A percentile compares a stretch with the other conserved stretches of the same genome.
These are phyloP conservation scores for Sporobolus alterniflorus DNA, from an alignment of 202 grass and related monocot genomes.

Conservation along the genomic window DNA sequence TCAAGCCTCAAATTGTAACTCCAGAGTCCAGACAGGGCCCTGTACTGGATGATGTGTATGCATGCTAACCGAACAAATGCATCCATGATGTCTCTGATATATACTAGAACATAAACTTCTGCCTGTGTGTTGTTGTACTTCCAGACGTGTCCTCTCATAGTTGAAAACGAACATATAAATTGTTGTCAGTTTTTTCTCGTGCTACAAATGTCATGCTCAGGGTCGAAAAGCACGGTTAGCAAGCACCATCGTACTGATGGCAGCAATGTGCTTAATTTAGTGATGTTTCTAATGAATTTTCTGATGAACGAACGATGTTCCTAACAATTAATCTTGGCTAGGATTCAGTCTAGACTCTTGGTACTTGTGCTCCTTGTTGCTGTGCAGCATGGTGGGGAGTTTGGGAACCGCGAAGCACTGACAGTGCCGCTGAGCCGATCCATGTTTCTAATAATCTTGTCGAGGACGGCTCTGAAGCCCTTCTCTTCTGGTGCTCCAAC, in stretches of 20 bases:
- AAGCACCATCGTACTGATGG: not conserved
- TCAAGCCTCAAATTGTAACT: no score
- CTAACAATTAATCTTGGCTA: not conserved
- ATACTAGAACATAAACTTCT: not conserved
- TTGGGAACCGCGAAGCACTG: conserved; percentile 59
- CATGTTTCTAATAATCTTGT: no score
- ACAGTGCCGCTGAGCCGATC: conserved; percentile 43
- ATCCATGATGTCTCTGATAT: not conserved
- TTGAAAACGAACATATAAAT: not conserved
- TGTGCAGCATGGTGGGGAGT: conserved; percentile 29
- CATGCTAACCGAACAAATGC: not conserved
- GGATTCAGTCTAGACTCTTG: conserved; percentile 43
- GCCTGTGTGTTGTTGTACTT: not conserved
- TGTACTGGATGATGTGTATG: no score
- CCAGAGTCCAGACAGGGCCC: no score
- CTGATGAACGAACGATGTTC: not conserved
- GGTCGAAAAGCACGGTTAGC: not conserved
- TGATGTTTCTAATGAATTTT: no score
- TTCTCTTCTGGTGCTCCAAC: no score
- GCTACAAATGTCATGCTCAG: not conserved
- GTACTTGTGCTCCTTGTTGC: conserved; percentile 29
- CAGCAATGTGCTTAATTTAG: not conserved
- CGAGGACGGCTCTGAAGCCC: conserved; percentile 46
- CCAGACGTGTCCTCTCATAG: not conserved
- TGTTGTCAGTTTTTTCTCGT: not conserved